Base-by-base conservation (phyloP, 805 yeast species). In the Candida tallmaniae region DNA sequence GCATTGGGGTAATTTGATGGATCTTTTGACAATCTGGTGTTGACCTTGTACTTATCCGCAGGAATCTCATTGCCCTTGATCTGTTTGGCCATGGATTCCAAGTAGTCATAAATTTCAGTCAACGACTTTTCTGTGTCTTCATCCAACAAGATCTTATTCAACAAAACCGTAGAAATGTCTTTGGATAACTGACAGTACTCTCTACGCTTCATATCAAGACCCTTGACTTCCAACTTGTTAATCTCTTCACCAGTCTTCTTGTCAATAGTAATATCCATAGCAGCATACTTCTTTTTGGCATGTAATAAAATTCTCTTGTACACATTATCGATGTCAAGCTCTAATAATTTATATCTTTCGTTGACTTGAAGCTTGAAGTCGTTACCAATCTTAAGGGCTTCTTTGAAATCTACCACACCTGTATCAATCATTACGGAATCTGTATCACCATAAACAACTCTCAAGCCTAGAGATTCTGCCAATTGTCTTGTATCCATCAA, bases 341-440 rank as follows among this genome's bases (percentile, higher is more conserved):
- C 99, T 51, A 93, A 69, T 44, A 85, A 62, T 49, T 76, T 75
- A 60, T 93, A 94, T 36, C 95, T 75, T 50, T 87, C 95, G 60
- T 93, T 93, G 39, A 93, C 97, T 39, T 77, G 71, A 31, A 68
- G 56, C 56, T 93, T 93, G 66, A 93, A 90, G 32, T 80, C 81
- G 32, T 80, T 80, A 20, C 97, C 99, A 42, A 88, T 80, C 47
- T 72, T 71, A 28, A 85, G 58, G 0, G 97, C 96, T 29, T 85
- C 95, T 17, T 62, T 58, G 56, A 73, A 83, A 21, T 63, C 70
- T 36, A 72, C 75, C 29, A 78, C 79, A 19, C 88, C 88, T 3
- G 97, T 87, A 58, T 90, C 94, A 55, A 93, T 87, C 98, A 93
- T 93, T 34, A 93, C 97, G 23, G 98, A 93, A 68, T 93, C 98